Conservation (phyloP, 305 asterid genomes). For the Fraxinus latifolia region DNA sequence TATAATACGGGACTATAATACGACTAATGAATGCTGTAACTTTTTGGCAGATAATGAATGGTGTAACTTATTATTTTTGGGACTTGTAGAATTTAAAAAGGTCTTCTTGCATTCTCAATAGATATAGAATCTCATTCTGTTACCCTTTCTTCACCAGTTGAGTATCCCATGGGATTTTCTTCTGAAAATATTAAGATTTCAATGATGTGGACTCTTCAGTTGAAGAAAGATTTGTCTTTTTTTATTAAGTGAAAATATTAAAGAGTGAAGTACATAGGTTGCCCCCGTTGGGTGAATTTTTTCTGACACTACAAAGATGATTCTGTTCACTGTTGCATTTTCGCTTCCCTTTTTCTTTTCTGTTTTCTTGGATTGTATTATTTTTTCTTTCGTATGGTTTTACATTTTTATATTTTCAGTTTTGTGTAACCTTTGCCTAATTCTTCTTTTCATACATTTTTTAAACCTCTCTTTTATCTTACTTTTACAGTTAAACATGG, state of each 20-base stretch:
- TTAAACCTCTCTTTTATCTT: background rate
- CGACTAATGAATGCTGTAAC: background rate
- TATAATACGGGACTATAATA: too few relatives aligned
- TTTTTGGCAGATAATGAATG: background rate
- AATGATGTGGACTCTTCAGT: background rate
- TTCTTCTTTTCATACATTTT: background rate
- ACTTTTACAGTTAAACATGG: slow-evolving; percentile 17
- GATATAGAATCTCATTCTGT: background rate
- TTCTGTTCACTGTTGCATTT: background rate
- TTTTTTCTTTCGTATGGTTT: background rate
- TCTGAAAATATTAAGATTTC: background rate
- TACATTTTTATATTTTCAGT: background rate
- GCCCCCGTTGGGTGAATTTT: background rate
- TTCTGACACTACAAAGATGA: background rate
- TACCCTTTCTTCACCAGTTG: background rate
- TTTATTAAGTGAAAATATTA: background rate
- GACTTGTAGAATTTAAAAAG: background rate
- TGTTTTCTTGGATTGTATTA: background rate
- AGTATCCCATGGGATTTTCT: background rate
- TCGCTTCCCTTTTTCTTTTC: background rate
- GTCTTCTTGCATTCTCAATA: background rate
- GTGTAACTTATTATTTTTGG: background rate
- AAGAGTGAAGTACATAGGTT: background rate
- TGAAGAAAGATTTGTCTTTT: background rate
- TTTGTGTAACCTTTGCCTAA: background rate